Evolutionary conservation across 169 alveolate species (phyloP), one percentile per base, ranked within the genome.

Genomic region (Plasmodium billcollinsi): DNA sequence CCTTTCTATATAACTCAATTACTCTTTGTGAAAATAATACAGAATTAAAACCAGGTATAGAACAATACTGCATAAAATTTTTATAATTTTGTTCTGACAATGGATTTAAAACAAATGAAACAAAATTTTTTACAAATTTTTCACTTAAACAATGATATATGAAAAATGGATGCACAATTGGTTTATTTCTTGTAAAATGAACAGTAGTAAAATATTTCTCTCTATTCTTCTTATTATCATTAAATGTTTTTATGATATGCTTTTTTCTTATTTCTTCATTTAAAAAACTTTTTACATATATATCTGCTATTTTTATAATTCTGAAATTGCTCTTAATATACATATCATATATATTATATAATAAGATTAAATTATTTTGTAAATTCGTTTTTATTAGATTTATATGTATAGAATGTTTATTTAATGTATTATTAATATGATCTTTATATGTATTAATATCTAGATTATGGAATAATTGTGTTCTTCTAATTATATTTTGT

Each of bases 111-210:
- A 86, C 76, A 61, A 86, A 86, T 3, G 73, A 45, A 12, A 86
- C 65, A 86, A 86, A 86, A 52, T 86, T 52, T 62, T 61, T 39
- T 4, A 86, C 75, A 62, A 71, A 86, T 29, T 70, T 61, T 18
- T 70, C 86, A 50, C 92, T 52, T 54, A 86, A 49, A 71, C 92
- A 86, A 47, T 24, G 62, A 33, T 86, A 62, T 45, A 72, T 86
- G 61, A 86, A 86, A 54, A 86, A 86, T 2, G 92, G 92, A 59
- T 86, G 86, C n/a, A 20, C 62, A n/a, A 86, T 86, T 71, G 92
- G 92, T 59, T 73, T 71, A 24, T 86, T 86, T 49, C 92, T 62
- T 14, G 92, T 86, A 73, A 86, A 86, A 86, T 86, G 61, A 15
- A 86, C 45, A 39, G 69, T 45, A 21, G 18, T 83, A 54, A 83